A percentile compares a stretch with the other conserved stretches of the same genome.
These are phyloP conservation scores for Candida incommunis DNA, from an alignment of 805 yeast genomes.

Conservation along the genomic window DNA sequence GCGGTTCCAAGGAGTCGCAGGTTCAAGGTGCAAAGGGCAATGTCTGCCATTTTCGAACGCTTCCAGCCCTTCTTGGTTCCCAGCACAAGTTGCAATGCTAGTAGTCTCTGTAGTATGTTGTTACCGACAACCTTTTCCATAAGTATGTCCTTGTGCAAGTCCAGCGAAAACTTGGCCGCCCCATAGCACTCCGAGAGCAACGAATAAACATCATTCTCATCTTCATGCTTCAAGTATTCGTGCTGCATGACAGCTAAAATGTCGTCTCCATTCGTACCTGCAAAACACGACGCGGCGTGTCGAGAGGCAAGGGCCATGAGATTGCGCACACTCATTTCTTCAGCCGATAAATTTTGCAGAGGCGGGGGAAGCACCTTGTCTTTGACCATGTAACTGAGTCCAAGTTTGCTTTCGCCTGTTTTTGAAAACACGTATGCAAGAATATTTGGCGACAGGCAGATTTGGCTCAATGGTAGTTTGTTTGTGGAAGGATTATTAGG, in stretches of 20 bases:
- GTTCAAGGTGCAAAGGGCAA: conserved; percentile 51
- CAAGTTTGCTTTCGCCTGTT: conserved; percentile 3
- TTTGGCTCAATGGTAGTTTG: conserved; percentile 2
- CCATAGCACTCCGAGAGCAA: conserved; percentile 51
- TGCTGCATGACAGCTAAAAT: conserved; percentile 38
- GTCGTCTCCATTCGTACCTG: conserved; percentile 52
- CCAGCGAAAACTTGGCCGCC: conserved; percentile 55
- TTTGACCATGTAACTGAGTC: conserved; percentile 10
- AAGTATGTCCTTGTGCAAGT: conserved; percentile 46
- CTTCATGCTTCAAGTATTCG: conserved; percentile 24
- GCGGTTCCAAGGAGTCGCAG: conserved; percentile 57
- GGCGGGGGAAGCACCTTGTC: neutral
- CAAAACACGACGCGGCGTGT: conserved; percentile 55
- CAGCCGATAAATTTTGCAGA: conserved; percentile 1
- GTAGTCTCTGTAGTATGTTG: conserved; percentile 60
- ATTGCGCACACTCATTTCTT: neutral
- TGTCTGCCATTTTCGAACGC: conserved; percentile 26
- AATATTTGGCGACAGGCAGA: conserved; percentile 18
- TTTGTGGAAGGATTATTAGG: conserved; percentile 11
- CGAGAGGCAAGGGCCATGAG: conserved; percentile 40
- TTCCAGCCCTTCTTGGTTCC: conserved; percentile 35
- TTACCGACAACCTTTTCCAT: conserved; percentile 58
- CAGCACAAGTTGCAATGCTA: conserved; percentile 50
- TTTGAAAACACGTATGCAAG: conserved; percentile 13
- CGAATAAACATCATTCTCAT: conserved; percentile 20